Base-by-base conservation (phyloP, 257 asterid genomes). In the Solanum bulbocastanum region DNA sequence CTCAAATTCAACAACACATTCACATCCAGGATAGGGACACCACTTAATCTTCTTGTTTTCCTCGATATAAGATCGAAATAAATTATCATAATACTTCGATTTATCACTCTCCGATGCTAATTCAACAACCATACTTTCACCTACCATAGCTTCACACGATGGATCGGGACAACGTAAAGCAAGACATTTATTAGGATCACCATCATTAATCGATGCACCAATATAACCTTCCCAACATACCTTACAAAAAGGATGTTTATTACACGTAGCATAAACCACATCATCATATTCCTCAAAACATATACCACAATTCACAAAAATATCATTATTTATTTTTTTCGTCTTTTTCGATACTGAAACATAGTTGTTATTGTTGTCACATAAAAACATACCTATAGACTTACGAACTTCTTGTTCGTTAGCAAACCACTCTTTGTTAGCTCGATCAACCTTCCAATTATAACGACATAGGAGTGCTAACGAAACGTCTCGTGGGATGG, bases 401-500 rank as follows among this genome's bases (percentile, higher is more conserved):
- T 88, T 58, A 23, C 86, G 56, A 46, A 85, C 83, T 14, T 42
- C 22, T 2, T 44, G 66, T 68, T 76, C 88, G 10, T 88, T 85
- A 8, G 83, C 42, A 35, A 85, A 88, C 89, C 89, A 81, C 3
- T 81, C 52, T n/a, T 66, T 82, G 15, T 35, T 56, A 8, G 58
- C 87, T 35, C 27, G 11, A 69, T 8, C 69, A 32, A 62, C 36
- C n/a, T 49, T 75, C 88, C 88, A 92, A 8, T 66, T 87, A 42
- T 86, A 46, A 8, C 39, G 85, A 37, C 46, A 52, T 33, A 91
- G 68, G 5, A 93, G 92, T 22, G 76, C 49, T 44, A 86, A 84
- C 22, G 94, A 89, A 4, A 44, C 27, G 20, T 66, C 87, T n/a
- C 37, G 79, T 13, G 91, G 49, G 39, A 93, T 75, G 3, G 85